Evolutionary conservation across 1,284 basidiomycete species (phyloP).

Genomic region (Sanguinoderma infundibulare): DNA sequence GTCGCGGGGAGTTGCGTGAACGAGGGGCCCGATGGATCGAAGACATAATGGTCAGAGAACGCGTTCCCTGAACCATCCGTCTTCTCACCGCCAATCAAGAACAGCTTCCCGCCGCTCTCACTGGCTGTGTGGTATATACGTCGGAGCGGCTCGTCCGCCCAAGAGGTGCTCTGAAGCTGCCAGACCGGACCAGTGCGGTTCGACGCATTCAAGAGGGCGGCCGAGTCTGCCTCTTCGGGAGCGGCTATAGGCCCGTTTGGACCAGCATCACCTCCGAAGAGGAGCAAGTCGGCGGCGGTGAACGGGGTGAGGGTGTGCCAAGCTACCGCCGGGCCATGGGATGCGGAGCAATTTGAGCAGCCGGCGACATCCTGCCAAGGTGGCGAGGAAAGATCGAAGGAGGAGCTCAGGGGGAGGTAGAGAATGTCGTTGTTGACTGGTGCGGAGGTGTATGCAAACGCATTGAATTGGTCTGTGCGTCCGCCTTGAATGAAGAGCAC

Average conservation of each 20-base stretch:
- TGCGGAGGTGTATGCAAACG: slow-evolving; percentile 74
- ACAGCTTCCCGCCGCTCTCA: slow-evolving; percentile 52
- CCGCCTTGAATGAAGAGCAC: slow-evolving; percentile 79
- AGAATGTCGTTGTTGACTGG: slow-evolving; percentile 75
- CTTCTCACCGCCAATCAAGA: slow-evolving; percentile 77
- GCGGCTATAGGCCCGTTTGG: slow-evolving; percentile 57
- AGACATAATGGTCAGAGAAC: slow-evolving; percentile 69
- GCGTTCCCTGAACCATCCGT: slow-evolving; percentile 74
- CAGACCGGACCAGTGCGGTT: slow-evolving; percentile 47
- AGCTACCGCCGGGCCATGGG: slow-evolving; percentile 66
- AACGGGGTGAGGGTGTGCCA: slow-evolving; percentile 82
- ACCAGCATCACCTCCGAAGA: slow-evolving; percentile 79
- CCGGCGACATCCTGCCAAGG: slow-evolving; percentile 67
- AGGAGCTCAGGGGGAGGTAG: slow-evolving; percentile 62
- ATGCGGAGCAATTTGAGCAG: slow-evolving; percentile 46
- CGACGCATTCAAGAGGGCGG: slow-evolving; percentile 54
- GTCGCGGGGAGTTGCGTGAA: slow-evolving; percentile 61
- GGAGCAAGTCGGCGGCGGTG: slow-evolving; percentile 55
- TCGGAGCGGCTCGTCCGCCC: slow-evolving; percentile 72
- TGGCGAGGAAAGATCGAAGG: slow-evolving; percentile 63
- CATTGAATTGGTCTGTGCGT: slow-evolving; percentile 70
- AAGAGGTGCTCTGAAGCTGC: slow-evolving; percentile 51
- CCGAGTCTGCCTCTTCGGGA: slow-evolving; percentile 65
- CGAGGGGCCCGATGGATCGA: slow-evolving; percentile 51
- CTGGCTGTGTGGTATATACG: slow-evolving; percentile 74